phyloP scores from a whole-genome alignment of 176 grass and related monocot genomes.

The Neostapfia colusana region DNA sequence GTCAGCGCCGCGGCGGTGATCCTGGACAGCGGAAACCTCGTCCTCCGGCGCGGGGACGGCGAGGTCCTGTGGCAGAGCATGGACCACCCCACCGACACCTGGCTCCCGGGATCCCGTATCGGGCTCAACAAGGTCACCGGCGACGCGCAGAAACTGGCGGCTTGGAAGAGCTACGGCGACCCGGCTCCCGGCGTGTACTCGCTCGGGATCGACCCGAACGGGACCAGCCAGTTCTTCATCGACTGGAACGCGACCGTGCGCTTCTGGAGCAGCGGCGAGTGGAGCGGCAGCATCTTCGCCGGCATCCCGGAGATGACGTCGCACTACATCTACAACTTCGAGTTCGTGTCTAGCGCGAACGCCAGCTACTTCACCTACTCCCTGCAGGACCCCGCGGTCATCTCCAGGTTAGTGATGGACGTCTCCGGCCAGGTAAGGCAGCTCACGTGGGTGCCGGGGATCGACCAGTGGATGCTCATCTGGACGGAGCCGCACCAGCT shows the following conservation, averaged over 20 bases:
- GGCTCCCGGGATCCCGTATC: conserved; percentile 42
- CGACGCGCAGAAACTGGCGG: conserved; percentile 20
- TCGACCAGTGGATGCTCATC: conserved; percentile 31
- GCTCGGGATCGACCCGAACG: conserved; percentile 35
- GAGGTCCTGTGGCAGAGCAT: conserved; percentile 57
- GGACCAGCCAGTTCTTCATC: conserved; percentile 39
- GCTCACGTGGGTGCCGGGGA: conserved; percentile 35
- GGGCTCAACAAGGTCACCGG: conserved; percentile 43
- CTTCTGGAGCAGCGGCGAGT: conserved; percentile 51
- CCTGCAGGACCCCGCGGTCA: conserved; percentile 7
- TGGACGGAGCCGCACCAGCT: conserved; percentile 38
- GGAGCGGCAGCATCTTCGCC: conserved; percentile 32
- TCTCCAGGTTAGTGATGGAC: conserved; percentile 44
- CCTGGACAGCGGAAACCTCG: conserved; percentile 51
- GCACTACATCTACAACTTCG: conserved; percentile 44
- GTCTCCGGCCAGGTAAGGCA: conserved; percentile 42
- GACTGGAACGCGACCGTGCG: conserved; percentile 30
- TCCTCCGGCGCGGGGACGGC: conserved; percentile 15
- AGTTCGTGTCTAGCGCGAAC: conserved; percentile 25
- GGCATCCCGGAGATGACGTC: conserved; percentile 47
- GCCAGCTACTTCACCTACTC: conserved; percentile 58
- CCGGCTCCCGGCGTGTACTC: conserved; percentile 48
- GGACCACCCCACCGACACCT: conserved; percentile 54
- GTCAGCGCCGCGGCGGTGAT: conserved; percentile 19
- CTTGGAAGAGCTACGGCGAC: conserved; percentile 48